Evolutionary conservation across 1,284 basidiomycete species (phyloP), one percentile per base, ranked within the genome.

Genomic region (Papiliotrema nemorosa): DNA sequence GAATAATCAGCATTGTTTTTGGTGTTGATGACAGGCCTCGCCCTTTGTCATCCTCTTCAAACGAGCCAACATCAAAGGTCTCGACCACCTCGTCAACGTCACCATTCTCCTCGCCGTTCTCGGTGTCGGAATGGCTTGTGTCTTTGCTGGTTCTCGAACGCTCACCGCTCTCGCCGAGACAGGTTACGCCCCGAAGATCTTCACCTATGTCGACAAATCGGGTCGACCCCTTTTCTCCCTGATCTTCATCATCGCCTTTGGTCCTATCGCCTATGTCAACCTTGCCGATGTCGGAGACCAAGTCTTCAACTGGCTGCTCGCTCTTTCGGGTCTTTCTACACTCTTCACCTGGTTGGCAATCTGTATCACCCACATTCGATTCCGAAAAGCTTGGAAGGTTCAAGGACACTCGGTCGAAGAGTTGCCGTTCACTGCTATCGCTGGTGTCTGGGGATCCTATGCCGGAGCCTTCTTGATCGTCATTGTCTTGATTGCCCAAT

Each of bases 11-110:
- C n/a, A n/a, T n/a, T n/a, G n/a, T n/a, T n/a, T n/a, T n/a, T n/a
- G n/a, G n/a, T n/a, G n/a, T n/a, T n/a, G n/a, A n/a, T n/a, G n/a
- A n/a, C 16, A 33, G 31, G 16, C 73, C 12, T 77, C 76, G 2
- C 79, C 79, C 5, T 79, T 81, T 63, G 79, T 80, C 55, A 74
- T 79, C 46, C 70, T 77, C 34, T 67, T 78, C 47, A 59, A 63
- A 47, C 61, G 60, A 24, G 78, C 77, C 10, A 52, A 63, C 3
- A 75, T 80, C 53, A 53, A 52, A 12, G 77, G 75, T 14, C 53
- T 80, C 5, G 74, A 77, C 49, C 67, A 74, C 59, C 67, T 80
- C 41, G 60, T 78, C 54, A 79, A 79, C 63, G 71, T 71, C 34
- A 77, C 77, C 42, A 79, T 79, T 54, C 78, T 48, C 63, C 62